Evolutionary conservation across 1,284 basidiomycete species (phyloP).

Genomic region (Tetrapyrgos nigripes): DNA sequence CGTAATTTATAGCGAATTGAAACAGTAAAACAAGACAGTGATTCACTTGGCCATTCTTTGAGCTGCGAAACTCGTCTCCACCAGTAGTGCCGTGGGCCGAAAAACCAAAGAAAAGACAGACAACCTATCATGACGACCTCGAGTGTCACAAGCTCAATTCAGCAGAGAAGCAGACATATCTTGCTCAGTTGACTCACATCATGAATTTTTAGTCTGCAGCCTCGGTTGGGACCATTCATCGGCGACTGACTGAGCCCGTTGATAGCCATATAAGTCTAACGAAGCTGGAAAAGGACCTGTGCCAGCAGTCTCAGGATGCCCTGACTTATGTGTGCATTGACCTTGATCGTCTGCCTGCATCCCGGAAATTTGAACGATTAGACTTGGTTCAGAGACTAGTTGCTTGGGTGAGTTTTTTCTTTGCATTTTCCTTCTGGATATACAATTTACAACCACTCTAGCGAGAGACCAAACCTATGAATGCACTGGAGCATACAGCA

Average conservation of each 20-base stretch:
- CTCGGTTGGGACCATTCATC: conserved; percentile 3
- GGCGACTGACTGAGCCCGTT: neutral
- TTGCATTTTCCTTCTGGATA: neutral
- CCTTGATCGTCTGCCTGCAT: neutral
- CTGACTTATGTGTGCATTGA: neutral
- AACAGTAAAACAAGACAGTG: neutral
- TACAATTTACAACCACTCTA: neutral
- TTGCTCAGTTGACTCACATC: neutral
- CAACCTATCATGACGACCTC: neutral
- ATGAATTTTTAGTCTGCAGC: neutral
- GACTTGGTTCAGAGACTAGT: neutral
- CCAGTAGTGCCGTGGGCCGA: neutral
- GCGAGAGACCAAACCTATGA: neutral
- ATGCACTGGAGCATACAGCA: neutral
- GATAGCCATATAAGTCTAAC: neutral
- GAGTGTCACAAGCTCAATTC: neutral
- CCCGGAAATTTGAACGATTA: neutral
- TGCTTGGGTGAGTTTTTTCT: too few species aligned
- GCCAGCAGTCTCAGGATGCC: neutral
- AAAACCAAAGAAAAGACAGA: neutral
- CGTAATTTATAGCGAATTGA: neutral
- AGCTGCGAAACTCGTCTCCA: neutral
- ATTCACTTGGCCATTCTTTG: conserved; percentile 6
- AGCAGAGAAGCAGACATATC: neutral
- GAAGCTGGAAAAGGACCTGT: neutral